Base-by-base conservation (phyloP, 192 early-diverging fungal species). In the Ramicandelaber brevisporus region DNA sequence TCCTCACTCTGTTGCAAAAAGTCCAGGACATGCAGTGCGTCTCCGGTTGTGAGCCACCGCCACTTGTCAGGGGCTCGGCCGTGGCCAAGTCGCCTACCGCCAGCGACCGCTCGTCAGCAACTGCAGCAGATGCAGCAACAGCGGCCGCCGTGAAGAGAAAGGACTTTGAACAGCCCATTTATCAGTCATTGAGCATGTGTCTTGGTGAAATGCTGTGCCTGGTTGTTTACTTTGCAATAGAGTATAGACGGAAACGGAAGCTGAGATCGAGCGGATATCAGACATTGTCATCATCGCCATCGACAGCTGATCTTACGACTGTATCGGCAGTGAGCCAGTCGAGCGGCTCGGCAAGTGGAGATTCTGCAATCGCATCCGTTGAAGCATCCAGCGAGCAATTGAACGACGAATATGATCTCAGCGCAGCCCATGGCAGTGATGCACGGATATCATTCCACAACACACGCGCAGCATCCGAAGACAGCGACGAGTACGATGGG, bases 171-270 rank as follows among this genome's bases (percentile, higher is more conserved):
- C 90, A 97, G 53, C 90, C 90, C 8, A 57, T 89, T n/a, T 86
- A 78, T 76, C 87, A 92, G 63, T 93, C 90, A 14, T 57, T 97
- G 29, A 87, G 78, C 34, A 97, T 97, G 90, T 97, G 92, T 48
- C 46, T 83, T 20, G 90, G 90, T 29, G 90, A 97, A 46, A 62
- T 65, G 26, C 48, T 78, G 16, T 76, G 89, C 45, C 48, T 90
- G 19, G 46, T 64, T 6, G 57, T 68, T 29, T 58, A 73, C 45
- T 73, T 59, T 44, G 6, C 73, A 28, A 44, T 41, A 25, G 28
- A 37, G 19, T 43, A 34, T 23, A 38, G 27, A 6, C 41, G 42
- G 41, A 43, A 37, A 30, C 36, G 36, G 11, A n/a, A n/a, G n/a
- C n/a, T n/a, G n/a, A n/a, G n/a, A n/a, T n/a, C n/a, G n/a, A n/a